Evolutionary conservation across 176 grass and related monocot genomes (phyloP), one percentile per base, ranked within the genome.

Genomic region (Saccharum officinarum): DNA sequence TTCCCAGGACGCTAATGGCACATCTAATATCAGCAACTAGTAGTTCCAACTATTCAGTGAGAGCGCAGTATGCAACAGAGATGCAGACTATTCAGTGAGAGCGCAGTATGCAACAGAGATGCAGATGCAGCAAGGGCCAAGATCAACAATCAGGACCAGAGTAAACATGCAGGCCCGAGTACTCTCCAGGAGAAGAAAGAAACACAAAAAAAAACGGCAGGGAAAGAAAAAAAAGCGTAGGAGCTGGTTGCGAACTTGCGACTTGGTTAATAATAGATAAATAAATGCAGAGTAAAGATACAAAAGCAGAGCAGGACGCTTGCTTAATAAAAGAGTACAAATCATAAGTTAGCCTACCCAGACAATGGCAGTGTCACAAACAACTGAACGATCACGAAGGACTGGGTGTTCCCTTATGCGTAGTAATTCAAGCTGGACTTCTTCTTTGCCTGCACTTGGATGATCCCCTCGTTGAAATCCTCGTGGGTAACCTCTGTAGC

Each of bases 401-500:
- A 31, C 18, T 4, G 4, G 59, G 4, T 5, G 54, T 12, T 67
- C 73, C 41, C 71, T 71, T 89, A 42, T 49, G 87, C 49, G 9
- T 81, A 89, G 66, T 67, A 77, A 75, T 62, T 67, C 52, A 98
- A 92, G 67, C 91, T 92, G 11, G 93, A 83, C 69, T 98, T 98
- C 87, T 98, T 98, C 81, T 98, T 98, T 42, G 91, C 91, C 66
- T 98, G 95, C 79, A 98, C 91, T 85, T 98, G 95, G 77, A 95
- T 93, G 57, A 98, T 95, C 37, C 95, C 95, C 83, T 98, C 95
- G 18, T 90, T 93, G 73, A 98, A 93, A 88, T 98, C 95, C 54
- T 98, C 95, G 31, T 95, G 95, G 8, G 89, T 95, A 55, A 95
- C 89, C 88, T 98, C 96, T n/a, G 93, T 98, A 77, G 96, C 93